These are phyloP conservation scores for Saccharum officinarum DNA, from an alignment of 176 grass and related monocot genomes.

Conservation along the genomic window DNA sequence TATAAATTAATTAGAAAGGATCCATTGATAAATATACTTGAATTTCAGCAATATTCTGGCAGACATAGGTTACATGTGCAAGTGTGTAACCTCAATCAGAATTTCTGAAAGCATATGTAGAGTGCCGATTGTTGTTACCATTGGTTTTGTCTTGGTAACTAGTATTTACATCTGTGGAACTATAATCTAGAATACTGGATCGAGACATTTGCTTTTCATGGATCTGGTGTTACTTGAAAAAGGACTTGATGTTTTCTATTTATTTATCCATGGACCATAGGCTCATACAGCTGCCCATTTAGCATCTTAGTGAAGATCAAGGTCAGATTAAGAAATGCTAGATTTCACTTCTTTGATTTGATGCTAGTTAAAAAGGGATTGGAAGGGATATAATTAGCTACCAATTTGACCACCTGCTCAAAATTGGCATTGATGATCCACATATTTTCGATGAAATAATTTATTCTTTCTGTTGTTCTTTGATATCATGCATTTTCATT, in stretches of 20 bases:
- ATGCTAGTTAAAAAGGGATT: background rate
- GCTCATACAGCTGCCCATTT: background rate
- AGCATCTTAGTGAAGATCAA: background rate
- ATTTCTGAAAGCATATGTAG: background rate
- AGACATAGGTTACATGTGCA: conserved; percentile 6
- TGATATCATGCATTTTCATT: background rate
- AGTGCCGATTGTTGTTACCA: background rate
- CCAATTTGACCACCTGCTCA: background rate
- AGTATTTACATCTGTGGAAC: too few relatives aligned
- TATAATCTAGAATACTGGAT: too few relatives aligned
- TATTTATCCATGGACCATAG: background rate
- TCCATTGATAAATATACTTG: background rate
- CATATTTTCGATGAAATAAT: background rate
- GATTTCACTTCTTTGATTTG: background rate
- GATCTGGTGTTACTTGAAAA: conserved; percentile 4
- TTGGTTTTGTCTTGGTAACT: background rate
- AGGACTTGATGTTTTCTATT: background rate
- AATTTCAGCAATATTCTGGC: background rate
- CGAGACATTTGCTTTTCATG: background rate
- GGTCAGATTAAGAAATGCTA: background rate
- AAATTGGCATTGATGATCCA: background rate
- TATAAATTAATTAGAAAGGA: background rate
- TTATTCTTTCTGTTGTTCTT: background rate
- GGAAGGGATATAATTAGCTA: background rate
- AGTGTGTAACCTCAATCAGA: background rate